A percentile compares a stretch with the other conserved stretches of the same genome.
phyloP scores from a whole-genome alignment of 768 basidiomycete species.

The Crassisporium funariophilum region DNA sequence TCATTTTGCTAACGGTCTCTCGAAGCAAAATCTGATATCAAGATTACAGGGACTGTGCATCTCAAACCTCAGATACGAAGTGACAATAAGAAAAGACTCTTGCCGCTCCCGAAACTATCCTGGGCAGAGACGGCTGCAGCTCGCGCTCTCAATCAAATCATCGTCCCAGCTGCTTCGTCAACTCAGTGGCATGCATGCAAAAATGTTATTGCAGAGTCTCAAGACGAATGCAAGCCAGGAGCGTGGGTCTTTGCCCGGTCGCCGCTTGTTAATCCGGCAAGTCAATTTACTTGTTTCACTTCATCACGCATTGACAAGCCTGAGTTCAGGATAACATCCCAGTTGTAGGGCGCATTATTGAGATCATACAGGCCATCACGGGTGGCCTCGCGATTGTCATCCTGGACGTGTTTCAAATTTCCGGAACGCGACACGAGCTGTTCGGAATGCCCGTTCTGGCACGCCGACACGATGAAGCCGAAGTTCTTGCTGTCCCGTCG shows the following conservation, averaged over 20 bases:
- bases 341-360: slow-evolving; percentile 14
- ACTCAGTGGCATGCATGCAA: slow-evolving; percentile 13
- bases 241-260: slow-evolving; percentile 22
- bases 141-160: background rate
- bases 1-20: no score
- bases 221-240: slow-evolving; percentile 20
- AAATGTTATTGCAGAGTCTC: slow-evolving; percentile 15
- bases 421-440: slow-evolving; percentile 5
- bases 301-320: background rate
- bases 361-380: slow-evolving; percentile 15
- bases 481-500: background rate
- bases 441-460: slow-evolving; percentile 19
- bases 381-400: slow-evolving; percentile 3
- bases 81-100: no score
- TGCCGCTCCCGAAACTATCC: no score
- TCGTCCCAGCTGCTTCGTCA: background rate
- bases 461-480: background rate
- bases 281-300: background rate
- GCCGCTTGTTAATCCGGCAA: background rate
- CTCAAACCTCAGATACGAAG: no score
- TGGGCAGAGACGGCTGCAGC: slow-evolving; percentile 5
- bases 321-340: background rate
- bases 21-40: no score
- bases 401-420: slow-evolving; percentile 16
- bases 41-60: no score